Conservation (phyloP, 2,329 filamentous ascomycete species). For the Trichophyton verrucosum region DNA sequence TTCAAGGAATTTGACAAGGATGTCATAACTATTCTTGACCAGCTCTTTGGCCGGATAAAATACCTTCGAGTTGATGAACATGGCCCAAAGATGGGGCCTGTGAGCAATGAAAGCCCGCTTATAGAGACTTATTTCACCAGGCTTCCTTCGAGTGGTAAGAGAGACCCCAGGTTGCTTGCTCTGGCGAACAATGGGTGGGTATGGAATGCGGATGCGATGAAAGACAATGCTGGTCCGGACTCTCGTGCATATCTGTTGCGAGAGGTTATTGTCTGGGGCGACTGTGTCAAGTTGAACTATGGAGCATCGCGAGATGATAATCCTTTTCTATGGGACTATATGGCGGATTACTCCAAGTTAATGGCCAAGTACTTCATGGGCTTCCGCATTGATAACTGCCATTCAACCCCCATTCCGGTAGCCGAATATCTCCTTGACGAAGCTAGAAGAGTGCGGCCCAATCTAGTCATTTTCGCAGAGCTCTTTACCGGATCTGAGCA, state of each 20-base stretch:
- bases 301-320: conserved; percentile 69
- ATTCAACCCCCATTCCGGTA: conserved; percentile 88
- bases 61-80: conserved; percentile 88
- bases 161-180: conserved; percentile 63
- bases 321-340: conserved; percentile 89
- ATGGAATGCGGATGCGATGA: conserved; percentile 88
- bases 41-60: conserved; percentile 87
- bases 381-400: conserved; percentile 95
- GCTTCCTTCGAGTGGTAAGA: conserved; percentile 65
- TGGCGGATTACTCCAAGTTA: conserved; percentile 81
- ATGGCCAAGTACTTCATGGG: conserved; percentile 92
- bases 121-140: conserved; percentile 94
- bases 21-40: conserved; percentile 68
- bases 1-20: conserved; percentile 90
- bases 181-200: conserved; percentile 97
- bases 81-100: conserved; percentile 72
- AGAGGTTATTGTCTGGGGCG: conserved; percentile 96
- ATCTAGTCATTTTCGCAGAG: conserved; percentile 86
- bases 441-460: conserved; percentile 73
- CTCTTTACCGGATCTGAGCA: conserved; percentile 92
- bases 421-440: conserved; percentile 91
- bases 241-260: conserved; percentile 89
- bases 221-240: conserved; percentile 81
- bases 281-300: conserved; percentile 94
- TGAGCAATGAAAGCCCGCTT: conserved; percentile 64